Base-by-base conservation (phyloP, 352 stramenopile species). In the Elongisporangium undulatum region DNA sequence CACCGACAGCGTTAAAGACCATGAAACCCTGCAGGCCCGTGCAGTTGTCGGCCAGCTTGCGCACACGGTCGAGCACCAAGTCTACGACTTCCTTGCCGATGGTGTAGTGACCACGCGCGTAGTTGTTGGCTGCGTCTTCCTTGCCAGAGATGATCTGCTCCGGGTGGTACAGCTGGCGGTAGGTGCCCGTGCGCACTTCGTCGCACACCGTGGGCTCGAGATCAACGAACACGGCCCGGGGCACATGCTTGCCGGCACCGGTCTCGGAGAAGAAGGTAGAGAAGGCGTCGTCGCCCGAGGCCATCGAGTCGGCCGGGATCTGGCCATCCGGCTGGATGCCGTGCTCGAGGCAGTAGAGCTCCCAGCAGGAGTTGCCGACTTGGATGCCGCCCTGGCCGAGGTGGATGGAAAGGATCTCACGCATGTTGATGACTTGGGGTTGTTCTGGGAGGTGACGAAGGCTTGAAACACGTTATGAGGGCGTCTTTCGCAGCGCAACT, bases 11-110 rank as follows among this genome's bases (percentile, higher is more conserved):
- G 76, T 99, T 96, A 81, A 98, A 98, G 53, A 99, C 86, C 51
- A 98, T 87, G 83, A 99, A 99, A 29, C 96, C 97, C 80, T 99
- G 96, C 48, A 99, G 91, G 56, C 96, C 94, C 26, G 94, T 98
- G 74, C 95, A 99, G 72, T 94, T 97, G 66, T 99, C 96, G 5
- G 95, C 94, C 17, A 98, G 74, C 83, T 99, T 99, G 57, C 96
- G 94, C 59, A 99, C 92, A 59, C 93, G 91, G 73, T 99, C 97
- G 56, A 99, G 87, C 51, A 99, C 95, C 17, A 95, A 64, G 72
- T 99, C 97, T 17, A 99, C 92, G 55, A 98, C 93, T 75, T 99
- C 96, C 88, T 98, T 97, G 50, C 90, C 83, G 62, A 93, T 93
- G 39, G 85, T 95, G 76, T 95, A 95, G 77, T 98, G 91, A 66